phyloP scores from a whole-genome alignment of 169 alveolate species.

The Amoebophrya sp. region DNA sequence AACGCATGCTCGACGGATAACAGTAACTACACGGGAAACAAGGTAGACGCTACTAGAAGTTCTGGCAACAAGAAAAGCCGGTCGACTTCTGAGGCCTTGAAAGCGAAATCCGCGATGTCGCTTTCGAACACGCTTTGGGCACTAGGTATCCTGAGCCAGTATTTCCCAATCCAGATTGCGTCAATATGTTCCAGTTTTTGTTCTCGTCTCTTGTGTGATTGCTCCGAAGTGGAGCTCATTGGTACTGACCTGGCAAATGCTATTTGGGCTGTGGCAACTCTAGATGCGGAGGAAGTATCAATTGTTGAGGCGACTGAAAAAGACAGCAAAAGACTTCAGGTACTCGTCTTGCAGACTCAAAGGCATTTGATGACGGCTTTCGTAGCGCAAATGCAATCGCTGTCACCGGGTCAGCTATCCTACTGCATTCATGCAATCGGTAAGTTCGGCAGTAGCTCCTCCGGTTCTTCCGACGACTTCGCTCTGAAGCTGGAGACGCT shows the following conservation, averaged over 20 bases:
- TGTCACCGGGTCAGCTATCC: neutral
- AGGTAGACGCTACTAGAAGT: too few species aligned
- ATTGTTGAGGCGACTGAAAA: neutral
- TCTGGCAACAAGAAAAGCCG: neutral
- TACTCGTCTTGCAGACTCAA: neutral
- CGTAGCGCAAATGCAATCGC: neutral
- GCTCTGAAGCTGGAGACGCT: too few species aligned
- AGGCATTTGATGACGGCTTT: neutral
- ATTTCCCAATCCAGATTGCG: neutral
- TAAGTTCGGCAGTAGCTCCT: too few species aligned
- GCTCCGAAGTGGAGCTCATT: neutral
- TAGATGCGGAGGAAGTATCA: neutral
- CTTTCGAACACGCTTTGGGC: neutral
- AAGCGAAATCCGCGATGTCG: too few species aligned
- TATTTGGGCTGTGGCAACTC: neutral
- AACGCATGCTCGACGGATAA: too few species aligned
- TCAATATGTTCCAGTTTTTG: neutral
- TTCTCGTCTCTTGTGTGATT: neutral
- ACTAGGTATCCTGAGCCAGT: neutral
- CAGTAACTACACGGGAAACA: too few species aligned
- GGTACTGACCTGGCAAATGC: neutral
- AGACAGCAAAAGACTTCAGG: neutral
- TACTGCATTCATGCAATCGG: too few species aligned
- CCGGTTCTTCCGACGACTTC: too few species aligned
- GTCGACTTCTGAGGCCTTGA: neutral